phyloP scores from a whole-genome alignment of 78 protist genomes.

The Dictyostelium intermedium region DNA sequence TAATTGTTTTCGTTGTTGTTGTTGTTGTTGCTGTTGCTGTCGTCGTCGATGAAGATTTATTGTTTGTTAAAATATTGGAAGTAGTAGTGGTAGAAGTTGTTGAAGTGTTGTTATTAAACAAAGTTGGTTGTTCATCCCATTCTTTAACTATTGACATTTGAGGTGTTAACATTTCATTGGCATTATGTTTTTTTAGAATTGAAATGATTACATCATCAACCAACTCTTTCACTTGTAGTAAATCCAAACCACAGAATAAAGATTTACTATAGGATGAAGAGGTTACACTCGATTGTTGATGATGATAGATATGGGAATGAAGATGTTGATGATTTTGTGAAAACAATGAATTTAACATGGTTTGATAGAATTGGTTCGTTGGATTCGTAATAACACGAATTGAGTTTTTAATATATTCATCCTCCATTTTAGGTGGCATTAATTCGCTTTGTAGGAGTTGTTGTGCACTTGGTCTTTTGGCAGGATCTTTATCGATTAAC shows the following conservation, averaged over 20 bases:
- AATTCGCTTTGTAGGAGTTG: slow-evolving; percentile 52
- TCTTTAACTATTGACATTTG: slow-evolving; percentile 8
- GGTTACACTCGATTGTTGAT: slow-evolving; percentile 16
- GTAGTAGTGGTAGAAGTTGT: background rate
- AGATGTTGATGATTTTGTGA: slow-evolving; percentile 62
- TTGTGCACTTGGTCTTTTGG: slow-evolving; percentile 77
- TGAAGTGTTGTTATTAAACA: background rate
- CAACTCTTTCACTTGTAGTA: background rate
- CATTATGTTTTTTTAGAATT: slow-evolving; percentile 35
- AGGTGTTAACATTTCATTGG: slow-evolving; percentile 25
- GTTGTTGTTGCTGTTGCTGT: background rate
- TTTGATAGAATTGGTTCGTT: slow-evolving; percentile 50
- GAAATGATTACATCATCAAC: background rate
- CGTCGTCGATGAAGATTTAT: too few relatives aligned
- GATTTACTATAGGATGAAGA: background rate
- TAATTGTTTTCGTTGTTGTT: background rate
- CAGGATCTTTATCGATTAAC: slow-evolving; percentile 71
- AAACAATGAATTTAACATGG: slow-evolving; percentile 34
- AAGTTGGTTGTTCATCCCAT: slow-evolving; percentile 16
- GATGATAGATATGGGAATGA: slow-evolving; percentile 57
- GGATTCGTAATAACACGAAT: slow-evolving; percentile 63
- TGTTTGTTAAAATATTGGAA: background rate
- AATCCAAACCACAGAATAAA: background rate
- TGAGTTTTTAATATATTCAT: slow-evolving; percentile 75
- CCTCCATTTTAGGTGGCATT: slow-evolving; percentile 83